Evolutionary conservation across 2,329 filamentous ascomycete genomes (phyloP).

Genomic region (Venturia nashicola): DNA sequence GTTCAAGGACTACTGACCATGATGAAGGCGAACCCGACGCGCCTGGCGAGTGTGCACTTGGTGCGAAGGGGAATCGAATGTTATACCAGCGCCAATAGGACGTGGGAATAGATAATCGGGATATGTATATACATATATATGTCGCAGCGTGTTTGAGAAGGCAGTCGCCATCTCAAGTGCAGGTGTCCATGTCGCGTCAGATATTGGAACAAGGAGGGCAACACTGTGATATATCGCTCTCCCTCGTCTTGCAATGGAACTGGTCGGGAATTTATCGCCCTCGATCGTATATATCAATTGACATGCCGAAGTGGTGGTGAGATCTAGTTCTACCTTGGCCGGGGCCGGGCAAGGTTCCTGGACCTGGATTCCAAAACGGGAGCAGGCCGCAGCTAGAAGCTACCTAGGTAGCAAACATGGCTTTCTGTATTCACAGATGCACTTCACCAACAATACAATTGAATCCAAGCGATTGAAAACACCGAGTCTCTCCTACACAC

Average conservation of each 20-base stretch:
- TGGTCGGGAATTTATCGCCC: background rate
- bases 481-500: background rate
- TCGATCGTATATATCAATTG: background rate
- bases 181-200: background rate
- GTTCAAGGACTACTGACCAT: background rate
- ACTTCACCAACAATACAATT: background rate
- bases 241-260: background rate
- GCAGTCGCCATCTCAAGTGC: background rate
- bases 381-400: background rate
- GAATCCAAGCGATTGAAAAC: background rate
- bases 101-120: no score
- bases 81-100: background rate
- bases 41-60: background rate
- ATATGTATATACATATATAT: background rate
- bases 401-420: background rate
- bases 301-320: background rate
- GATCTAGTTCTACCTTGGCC: background rate
- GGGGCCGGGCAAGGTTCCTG: no score
- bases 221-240: background rate
- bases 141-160: background rate
- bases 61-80: background rate
- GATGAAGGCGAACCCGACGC: background rate
- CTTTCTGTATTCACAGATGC: background rate
- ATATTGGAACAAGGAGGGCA: background rate
- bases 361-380: background rate